Evolutionary conservation across 441 rosid genomes (phyloP), one percentile per base, ranked within the genome.

Genomic region (Eutrema salsugineum): DNA sequence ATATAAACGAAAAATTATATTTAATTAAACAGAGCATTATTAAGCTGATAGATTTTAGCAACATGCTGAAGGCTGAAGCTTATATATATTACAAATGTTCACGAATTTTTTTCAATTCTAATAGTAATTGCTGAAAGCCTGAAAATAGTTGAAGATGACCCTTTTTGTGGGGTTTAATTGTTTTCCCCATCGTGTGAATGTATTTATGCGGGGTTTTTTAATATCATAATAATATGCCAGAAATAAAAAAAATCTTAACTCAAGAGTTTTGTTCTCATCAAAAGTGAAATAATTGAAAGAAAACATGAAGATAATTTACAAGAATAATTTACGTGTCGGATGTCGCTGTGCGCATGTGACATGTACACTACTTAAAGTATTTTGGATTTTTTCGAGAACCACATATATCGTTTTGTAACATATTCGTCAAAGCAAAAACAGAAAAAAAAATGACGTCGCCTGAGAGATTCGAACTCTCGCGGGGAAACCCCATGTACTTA

Each of bases 391-490:
- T 48, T 28, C 19, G 39, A 47, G 11, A 10, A 57, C 19, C 30
- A 20, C 8, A 8, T 17, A 51, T 61, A 66, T 36, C 27, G 27
- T 24, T 24, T 24, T 24, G 27, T 2, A 24, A 24, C 27, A 24
- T 24, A 24, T 24, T 24, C 3, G 22, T 20, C 22, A 20, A 20
- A 20, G 22, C 22, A 20, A 20, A 20, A 20, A 20, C 1, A 24
- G 27, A 24, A 24, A 24, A 24, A 24, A 24, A 28, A 2, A 5
- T 3, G 2, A 1, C 88, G 90, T 85, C 90, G 97, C 96, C 97
- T 86, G 89, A 90, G 90, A 88, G 91, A 86, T 87, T 88, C 93
- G 92, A 92, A 89, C 94, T 90, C 96, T 87, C 96, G 96, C 94
- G 91, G 96, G 96, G 78, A 81, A 65, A 88, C 75, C 98, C 97